Conservation (phyloP, 2,329 filamentous ascomycete genomes). For the Clonostachys chloroleuca region DNA sequence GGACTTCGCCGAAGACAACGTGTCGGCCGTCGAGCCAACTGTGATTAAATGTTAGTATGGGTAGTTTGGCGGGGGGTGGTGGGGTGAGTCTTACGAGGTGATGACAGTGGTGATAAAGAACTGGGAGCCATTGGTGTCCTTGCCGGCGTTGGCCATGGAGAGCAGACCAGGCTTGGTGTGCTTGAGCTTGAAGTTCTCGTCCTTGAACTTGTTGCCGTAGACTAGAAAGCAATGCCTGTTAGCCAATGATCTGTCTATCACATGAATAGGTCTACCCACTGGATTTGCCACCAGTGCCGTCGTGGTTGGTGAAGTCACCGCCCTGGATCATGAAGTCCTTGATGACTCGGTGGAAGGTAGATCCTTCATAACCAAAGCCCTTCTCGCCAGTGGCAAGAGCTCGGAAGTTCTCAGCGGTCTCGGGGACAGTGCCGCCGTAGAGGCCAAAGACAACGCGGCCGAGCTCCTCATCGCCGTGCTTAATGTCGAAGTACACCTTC, state of each 20-base stretch:
- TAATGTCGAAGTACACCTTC: slow-evolving; percentile 89
- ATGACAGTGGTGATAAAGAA: slow-evolving; percentile 88
- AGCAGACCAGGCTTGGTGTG: slow-evolving; percentile 81
- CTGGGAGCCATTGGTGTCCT: slow-evolving; percentile 83
- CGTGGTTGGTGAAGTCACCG: slow-evolving; percentile 80
- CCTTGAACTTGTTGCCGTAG: slow-evolving; percentile 78
- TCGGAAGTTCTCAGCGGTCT: slow-evolving; percentile 71
- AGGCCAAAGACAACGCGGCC: slow-evolving; percentile 78
- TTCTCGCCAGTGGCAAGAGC: slow-evolving; percentile 82
- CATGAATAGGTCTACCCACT: slow-evolving; percentile 44
- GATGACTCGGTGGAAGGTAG: slow-evolving; percentile 85
- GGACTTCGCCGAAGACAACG: slow-evolving; percentile 85
- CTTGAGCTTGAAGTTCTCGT: slow-evolving; percentile 96
- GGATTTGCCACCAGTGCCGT: slow-evolving; percentile 81
- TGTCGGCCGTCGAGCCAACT: slow-evolving; percentile 81
- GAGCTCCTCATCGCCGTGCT: slow-evolving; percentile 68
- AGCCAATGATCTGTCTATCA: slow-evolving; percentile 7
- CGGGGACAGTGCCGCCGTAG: slow-evolving; percentile 82
- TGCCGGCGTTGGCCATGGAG: slow-evolving; percentile 82
- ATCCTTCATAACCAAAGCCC: slow-evolving; percentile 79
- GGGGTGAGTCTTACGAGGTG: slow-evolving; percentile 55
- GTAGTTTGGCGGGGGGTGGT: neutral
- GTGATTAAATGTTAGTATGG: slow-evolving; percentile 3
- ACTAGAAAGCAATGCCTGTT: slow-evolving; percentile 35
- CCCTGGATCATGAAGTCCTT: slow-evolving; percentile 91